Conservation (phyloP, 257 asterid genomes). For the Ligustrum vulgare region DNA sequence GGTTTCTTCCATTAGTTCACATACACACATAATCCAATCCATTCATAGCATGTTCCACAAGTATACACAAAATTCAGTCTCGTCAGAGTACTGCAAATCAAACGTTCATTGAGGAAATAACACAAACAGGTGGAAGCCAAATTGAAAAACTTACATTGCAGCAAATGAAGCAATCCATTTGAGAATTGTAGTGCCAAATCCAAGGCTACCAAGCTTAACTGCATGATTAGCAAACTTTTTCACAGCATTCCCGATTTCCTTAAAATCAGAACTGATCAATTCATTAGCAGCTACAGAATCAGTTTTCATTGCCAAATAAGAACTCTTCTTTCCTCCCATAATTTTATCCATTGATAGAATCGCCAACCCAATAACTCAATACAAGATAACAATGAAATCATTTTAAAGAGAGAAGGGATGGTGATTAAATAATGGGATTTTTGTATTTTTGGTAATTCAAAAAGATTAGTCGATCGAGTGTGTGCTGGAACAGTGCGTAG, state of each 20-base stretch:
- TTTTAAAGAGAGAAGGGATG: background rate
- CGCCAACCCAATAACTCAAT: background rate
- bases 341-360: slow-evolving; percentile 22
- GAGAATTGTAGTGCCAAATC: slow-evolving; percentile 68
- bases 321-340: slow-evolving; percentile 32
- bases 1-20: background rate
- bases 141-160: slow-evolving; percentile 59
- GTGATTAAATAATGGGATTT: background rate
- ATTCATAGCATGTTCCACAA: background rate
- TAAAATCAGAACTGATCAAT: slow-evolving; percentile 60
- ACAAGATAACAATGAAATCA: background rate
- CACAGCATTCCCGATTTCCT: slow-evolving; percentile 59
- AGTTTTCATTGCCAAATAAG: slow-evolving; percentile 64
- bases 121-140: background rate
- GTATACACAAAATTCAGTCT: background rate
- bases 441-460: too few species aligned
- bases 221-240: slow-evolving; percentile 67
- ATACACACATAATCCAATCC: background rate
- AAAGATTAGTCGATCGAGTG: background rate
- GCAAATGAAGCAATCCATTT: slow-evolving; percentile 77
- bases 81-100: background rate
- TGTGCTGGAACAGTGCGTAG: background rate
- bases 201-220: slow-evolving; percentile 60
- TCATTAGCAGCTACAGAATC: slow-evolving; percentile 48
- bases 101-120: background rate